Evolutionary conservation across 129 eudicot species (phyloP).

Genomic region (Heracleum sosnowskyi): DNA sequence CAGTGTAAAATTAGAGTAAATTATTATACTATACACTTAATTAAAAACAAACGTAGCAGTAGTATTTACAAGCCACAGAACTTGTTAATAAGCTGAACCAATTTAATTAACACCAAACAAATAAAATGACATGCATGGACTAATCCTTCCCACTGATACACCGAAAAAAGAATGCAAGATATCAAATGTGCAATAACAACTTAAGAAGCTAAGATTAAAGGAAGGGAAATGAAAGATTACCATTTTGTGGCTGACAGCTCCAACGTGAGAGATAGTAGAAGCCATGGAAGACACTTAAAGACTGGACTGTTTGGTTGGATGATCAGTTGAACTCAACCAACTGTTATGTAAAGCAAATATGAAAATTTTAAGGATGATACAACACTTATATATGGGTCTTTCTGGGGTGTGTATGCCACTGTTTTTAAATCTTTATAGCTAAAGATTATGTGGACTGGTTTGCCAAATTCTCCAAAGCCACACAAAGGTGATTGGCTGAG

Average conservation of each 20-base stretch:
- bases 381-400: neutral
- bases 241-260: constrained; percentile 78
- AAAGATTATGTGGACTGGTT: neutral
- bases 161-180: neutral
- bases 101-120: neutral
- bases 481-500: constrained; percentile 6
- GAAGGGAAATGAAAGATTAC: constrained; percentile 24
- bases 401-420: neutral
- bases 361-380: neutral
- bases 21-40: neutral
- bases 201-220: neutral
- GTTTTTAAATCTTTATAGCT: neutral
- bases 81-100: neutral
- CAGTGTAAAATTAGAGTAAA: neutral
- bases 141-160: neutral
- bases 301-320: neutral
- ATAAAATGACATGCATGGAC: neutral
- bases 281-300: constrained; percentile 37
- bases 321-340: neutral
- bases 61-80: neutral
- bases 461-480: neutral
- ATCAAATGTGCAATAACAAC: neutral
- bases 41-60: neutral
- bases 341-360: neutral
- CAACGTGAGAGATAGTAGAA: constrained; percentile 64